Evolutionary conservation across 2,329 filamentous ascomycete genomes (phyloP).

Genomic region (Alternaria atra): DNA sequence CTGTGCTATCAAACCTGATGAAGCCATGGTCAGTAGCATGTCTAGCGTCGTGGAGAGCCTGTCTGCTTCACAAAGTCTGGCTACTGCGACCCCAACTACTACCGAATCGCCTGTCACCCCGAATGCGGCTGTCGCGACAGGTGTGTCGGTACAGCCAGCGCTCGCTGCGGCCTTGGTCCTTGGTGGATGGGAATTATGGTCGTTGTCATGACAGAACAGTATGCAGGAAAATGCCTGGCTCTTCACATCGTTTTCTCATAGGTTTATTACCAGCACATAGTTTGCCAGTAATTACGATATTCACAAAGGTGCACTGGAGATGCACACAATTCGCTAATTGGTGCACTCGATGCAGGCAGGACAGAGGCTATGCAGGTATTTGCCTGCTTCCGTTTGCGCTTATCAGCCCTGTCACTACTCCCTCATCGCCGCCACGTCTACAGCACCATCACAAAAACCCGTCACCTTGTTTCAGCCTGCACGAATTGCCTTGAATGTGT

Average conservation of each 20-base stretch:
- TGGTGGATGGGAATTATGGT: not conserved
- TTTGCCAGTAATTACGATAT: not conserved
- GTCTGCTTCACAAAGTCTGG: constrained; percentile 1
- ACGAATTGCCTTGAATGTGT: not conserved
- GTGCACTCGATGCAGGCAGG: not conserved
- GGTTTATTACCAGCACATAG: not conserved
- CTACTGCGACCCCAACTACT: constrained; percentile 1
- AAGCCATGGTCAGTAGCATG: not conserved
- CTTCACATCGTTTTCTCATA: not conserved
- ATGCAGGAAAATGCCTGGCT: not conserved
- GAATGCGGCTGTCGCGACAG: not conserved
- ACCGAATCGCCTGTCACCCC: not conserved
- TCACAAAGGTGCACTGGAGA: not conserved
- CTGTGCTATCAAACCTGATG: not conserved
- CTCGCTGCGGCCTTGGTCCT: not conserved
- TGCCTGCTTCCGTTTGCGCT: not conserved
- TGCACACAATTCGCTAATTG: not conserved
- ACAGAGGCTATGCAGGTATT: not conserved
- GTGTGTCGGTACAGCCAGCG: not conserved
- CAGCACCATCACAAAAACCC: not conserved
- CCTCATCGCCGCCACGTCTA: not conserved
- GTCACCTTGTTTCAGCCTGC: not conserved
- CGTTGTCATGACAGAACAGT: not conserved
- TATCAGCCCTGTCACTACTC: not conserved
- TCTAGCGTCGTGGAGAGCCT: not conserved